Percentiles rank a stretch among this genome's conserved stretches.
Evolutionary conservation across 495 filamentous ascomycete species (phyloP).

Genomic region (Parmelia sp.): DNA sequence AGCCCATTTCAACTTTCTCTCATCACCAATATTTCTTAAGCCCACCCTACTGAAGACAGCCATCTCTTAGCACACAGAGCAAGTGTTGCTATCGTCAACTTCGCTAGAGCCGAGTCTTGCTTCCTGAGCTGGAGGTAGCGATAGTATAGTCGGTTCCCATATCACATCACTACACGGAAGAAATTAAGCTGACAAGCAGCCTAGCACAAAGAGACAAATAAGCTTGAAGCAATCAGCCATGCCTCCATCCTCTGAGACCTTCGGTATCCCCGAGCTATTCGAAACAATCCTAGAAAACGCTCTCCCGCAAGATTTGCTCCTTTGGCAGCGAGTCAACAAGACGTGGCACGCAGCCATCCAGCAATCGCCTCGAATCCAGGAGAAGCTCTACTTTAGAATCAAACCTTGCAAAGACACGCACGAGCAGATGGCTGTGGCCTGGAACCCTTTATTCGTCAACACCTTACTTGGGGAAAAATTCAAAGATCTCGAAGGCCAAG

Average conservation of each 20-base stretch:
- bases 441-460: too few relatives aligned
- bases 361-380: not conserved
- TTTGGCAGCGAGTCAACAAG: slow-evolving; percentile 11
- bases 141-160: not conserved
- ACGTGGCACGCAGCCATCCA: slow-evolving; percentile 2
- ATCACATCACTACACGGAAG: not conserved
- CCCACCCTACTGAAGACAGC: not conserved
- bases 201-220: not conserved
- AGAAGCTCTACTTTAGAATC: slow-evolving; percentile 2
- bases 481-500: too few relatives aligned
- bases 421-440: too few relatives aligned
- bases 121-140: not conserved
- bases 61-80: not conserved
- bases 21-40: not conserved
- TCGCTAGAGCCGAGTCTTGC: not conserved
- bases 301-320: not conserved
- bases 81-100: not conserved
- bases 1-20: too few relatives aligned
- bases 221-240: not conserved
- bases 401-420: not conserved
- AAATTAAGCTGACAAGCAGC: not conserved
- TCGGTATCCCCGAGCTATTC: not conserved
- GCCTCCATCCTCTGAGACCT: not conserved
- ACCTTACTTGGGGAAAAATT: too few relatives aligned
- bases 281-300: not conserved